These are phyloP conservation scores for Dalbergia oliveri DNA, from an alignment of 306 rosid species.

Conservation along the genomic window DNA sequence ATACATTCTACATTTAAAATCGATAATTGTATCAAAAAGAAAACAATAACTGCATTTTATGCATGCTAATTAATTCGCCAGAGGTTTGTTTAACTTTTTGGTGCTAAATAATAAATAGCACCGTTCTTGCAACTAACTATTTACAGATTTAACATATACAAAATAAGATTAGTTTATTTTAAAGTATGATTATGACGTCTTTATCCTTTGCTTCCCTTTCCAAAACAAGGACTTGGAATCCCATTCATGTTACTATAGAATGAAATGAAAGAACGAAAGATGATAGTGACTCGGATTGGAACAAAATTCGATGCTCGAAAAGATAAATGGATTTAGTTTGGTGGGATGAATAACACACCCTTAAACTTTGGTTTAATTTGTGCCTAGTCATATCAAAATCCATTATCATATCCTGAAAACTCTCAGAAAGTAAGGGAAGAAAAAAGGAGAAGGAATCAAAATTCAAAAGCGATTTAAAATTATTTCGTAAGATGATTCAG, in stretches of 20 bases:
- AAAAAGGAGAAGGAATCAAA: neutral
- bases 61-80: too few species aligned
- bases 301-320: neutral
- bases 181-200: too few species aligned
- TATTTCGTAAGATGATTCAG: neutral
- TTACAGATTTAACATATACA: neutral
- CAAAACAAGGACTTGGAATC: conserved; percentile 13
- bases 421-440: conserved; percentile 14
- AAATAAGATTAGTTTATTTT: too few species aligned
- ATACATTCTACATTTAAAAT: too few species aligned
- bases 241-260: conserved; percentile 11
- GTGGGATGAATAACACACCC: neutral
- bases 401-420: neutral
- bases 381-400: conserved; percentile 3
- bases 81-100: too few species aligned
- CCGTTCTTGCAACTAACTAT: too few species aligned
- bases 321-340: conserved; percentile 28
- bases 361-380: conserved; percentile 18
- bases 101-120: too few species aligned
- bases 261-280: neutral
- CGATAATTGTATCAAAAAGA: too few species aligned
- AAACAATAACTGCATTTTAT: too few species aligned
- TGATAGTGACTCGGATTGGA: conserved; percentile 16
- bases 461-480: neutral
- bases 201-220: conserved; percentile 6